A percentile compares a stretch with the other conserved stretches of the same genome.
Evolutionary conservation across 1,284 basidiomycete species (phyloP).

Genomic region (Kwoniella shivajii): DNA sequence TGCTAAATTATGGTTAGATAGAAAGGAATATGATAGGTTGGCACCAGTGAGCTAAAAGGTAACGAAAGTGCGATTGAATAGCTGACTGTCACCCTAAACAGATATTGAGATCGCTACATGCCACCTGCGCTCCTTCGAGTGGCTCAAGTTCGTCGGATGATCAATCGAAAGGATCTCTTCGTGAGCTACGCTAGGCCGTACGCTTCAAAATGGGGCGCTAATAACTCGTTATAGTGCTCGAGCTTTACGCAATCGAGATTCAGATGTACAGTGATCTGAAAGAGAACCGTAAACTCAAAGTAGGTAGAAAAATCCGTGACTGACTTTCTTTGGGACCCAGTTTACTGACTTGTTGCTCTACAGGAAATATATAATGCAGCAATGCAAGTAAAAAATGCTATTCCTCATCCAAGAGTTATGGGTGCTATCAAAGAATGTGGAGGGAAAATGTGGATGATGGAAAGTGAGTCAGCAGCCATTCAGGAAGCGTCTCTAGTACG

Average conservation of each 20-base stretch:
- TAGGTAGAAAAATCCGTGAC: too few relatives aligned
- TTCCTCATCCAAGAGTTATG: slow-evolving; percentile 98
- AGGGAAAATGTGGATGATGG: slow-evolving; percentile 99
- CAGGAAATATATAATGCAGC: slow-evolving; percentile 97
- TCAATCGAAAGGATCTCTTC: slow-evolving; percentile 53
- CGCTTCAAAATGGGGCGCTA: neutral
- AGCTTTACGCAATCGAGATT: slow-evolving; percentile 97
- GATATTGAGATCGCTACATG: slow-evolving; percentile 57
- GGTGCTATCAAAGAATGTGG: slow-evolving; percentile 99
- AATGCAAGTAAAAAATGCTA: slow-evolving; percentile 88
- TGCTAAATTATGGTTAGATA: slow-evolving; percentile 94
- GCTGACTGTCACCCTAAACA: slow-evolving; percentile 19
- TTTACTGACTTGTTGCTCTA: neutral
- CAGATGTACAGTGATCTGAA: slow-evolving; percentile 98
- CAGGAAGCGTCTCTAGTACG: neutral
- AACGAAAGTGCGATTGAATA: neutral
- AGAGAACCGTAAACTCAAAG: slow-evolving; percentile 95
- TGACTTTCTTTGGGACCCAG: too few relatives aligned
- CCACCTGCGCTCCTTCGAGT: slow-evolving; percentile 53
- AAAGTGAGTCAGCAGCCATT: slow-evolving; percentile 64
- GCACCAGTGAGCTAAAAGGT: slow-evolving; percentile 63
- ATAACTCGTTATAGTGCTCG: slow-evolving; percentile 64
- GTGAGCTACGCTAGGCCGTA: slow-evolving; percentile 29
- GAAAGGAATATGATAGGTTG: slow-evolving; percentile 84
- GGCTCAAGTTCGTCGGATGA: slow-evolving; percentile 52